A percentile compares a stretch with the other conserved stretches of the same genome.
phyloP scores from a whole-genome alignment of 2,329 filamentous ascomycete species.

The Aspergillus vadensis region DNA sequence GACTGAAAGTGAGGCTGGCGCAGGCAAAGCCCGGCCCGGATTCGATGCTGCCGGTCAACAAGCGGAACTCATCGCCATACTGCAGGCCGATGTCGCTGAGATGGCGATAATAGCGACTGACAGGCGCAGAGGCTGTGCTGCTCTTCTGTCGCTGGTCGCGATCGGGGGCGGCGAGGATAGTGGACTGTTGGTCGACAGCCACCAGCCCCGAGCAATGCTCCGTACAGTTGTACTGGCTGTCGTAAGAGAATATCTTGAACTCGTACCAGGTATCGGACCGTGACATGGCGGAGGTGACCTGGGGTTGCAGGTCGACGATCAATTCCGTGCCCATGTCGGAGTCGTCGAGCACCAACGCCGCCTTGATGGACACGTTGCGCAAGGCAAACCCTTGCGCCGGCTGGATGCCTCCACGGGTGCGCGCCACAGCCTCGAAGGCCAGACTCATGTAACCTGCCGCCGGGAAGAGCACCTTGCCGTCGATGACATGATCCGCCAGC shows the following conservation, averaged over 20 bases:
- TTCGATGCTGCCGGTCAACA: neutral
- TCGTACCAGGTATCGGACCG: neutral
- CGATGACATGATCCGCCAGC: slow-evolving; percentile 9
- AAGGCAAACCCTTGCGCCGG: neutral
- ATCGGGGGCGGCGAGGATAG: neutral
- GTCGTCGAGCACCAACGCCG: slow-evolving; percentile 1
- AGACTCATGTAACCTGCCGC: slow-evolving; percentile 10
- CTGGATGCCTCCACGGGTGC: neutral
- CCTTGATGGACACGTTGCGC: neutral
- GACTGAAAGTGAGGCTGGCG: neutral
- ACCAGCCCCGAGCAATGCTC: slow-evolving; percentile 5
- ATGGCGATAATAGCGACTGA: slow-evolving; percentile 2
- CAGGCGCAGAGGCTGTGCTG: neutral
- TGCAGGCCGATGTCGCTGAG: slow-evolving; percentile 1
- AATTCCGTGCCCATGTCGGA: slow-evolving; percentile 3
- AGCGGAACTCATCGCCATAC: neutral
- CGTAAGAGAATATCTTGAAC: slow-evolving; percentile 5
- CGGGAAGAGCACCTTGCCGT: slow-evolving; percentile 7
- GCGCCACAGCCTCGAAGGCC: slow-evolving; percentile 6
- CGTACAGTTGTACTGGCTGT: neutral
- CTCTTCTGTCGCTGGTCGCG: neutral
- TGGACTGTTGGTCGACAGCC: neutral
- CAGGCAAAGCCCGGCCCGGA: neutral
- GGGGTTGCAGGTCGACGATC: neutral
- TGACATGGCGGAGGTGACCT: neutral